phyloP scores from a whole-genome alignment of 441 rosid genomes.

The Corymbia calophylla region DNA sequence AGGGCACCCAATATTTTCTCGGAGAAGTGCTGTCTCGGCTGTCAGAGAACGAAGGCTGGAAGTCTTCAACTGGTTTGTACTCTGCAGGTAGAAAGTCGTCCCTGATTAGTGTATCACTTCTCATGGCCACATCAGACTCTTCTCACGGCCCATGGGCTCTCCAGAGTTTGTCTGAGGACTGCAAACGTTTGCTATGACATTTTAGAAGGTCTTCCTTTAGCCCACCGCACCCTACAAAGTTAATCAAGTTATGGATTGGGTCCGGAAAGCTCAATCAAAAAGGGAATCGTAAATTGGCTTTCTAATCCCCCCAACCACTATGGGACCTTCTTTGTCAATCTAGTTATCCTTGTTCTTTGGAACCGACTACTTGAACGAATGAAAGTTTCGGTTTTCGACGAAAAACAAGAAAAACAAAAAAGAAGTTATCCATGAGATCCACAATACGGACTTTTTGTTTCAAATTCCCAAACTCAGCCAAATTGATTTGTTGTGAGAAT shows the following conservation, averaged over 20 bases:
- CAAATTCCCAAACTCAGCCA: constrained; percentile 65
- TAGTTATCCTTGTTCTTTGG: not conserved
- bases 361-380: not conserved
- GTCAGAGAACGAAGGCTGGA: too few species aligned
- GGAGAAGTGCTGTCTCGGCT: not conserved
- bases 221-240: fast-evolving
- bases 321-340: not conserved
- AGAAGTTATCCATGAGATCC: constrained; percentile 36
- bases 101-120: not conserved
- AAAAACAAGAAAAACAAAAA: not conserved
- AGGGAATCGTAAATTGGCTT: not conserved
- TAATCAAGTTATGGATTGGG: fast-evolving
- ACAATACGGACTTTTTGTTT: constrained; percentile 39
- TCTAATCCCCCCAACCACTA: not conserved
- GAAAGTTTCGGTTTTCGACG: not conserved
- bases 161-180: not conserved
- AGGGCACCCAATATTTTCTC: too few species aligned
- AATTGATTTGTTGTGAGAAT: constrained; percentile 49
- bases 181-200: not conserved
- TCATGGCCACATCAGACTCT: not conserved
- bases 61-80: not conserved
- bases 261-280: not conserved
- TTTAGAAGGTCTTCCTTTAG: not conserved
- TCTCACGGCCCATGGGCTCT: not conserved
- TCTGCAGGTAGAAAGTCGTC: not conserved